A percentile compares a stretch with the other conserved stretches of the same genome.
Conservation (phyloP, 768 basidiomycete genomes). For the Hortiboletus campestris region DNA sequence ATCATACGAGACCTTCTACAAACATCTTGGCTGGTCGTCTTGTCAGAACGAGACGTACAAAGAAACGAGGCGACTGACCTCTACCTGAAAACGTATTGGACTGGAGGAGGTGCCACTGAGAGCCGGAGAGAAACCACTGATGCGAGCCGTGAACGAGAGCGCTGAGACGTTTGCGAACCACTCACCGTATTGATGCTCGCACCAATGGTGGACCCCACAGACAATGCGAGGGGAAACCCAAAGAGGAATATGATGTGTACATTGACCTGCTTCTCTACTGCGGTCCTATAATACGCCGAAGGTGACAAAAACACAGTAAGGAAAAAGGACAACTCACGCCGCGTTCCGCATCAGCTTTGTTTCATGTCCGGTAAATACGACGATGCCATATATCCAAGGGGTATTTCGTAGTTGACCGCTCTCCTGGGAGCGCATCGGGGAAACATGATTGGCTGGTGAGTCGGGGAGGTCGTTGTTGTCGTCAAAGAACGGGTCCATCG, state of each 20-base stretch:
- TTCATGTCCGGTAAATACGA: slow-evolving; percentile 95
- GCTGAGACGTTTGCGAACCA: background rate
- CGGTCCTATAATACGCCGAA: slow-evolving; percentile 55
- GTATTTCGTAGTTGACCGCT: slow-evolving; percentile 87
- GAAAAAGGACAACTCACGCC: slow-evolving; percentile 59
- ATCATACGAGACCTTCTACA: slow-evolving; percentile 63
- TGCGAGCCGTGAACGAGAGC: background rate
- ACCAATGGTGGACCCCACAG: slow-evolving; percentile 89
- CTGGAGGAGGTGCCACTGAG: slow-evolving; percentile 90
- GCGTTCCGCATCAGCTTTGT: slow-evolving; percentile 98
- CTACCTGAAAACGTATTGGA: slow-evolving; percentile 55
- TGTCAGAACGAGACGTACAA: background rate
- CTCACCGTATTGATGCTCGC: slow-evolving; percentile 79
- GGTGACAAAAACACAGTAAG: background rate
- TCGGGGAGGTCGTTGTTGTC: slow-evolving; percentile 59
- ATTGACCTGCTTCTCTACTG: slow-evolving; percentile 95
- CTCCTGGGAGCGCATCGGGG: slow-evolving; percentile 43
- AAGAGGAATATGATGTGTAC: slow-evolving; percentile 95
- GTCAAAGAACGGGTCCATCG: slow-evolving; percentile 76
- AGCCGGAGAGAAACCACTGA: slow-evolving; percentile 81
- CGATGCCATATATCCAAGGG: slow-evolving; percentile 92
- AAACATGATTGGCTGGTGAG: background rate
- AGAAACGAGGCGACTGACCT: slow-evolving; percentile 43
- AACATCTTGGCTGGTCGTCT: slow-evolving; percentile 61
- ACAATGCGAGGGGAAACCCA: slow-evolving; percentile 79